Evolutionary conservation across 768 basidiomycete species (phyloP).

Genomic region (Hygrophoropsis aurantiaca): DNA sequence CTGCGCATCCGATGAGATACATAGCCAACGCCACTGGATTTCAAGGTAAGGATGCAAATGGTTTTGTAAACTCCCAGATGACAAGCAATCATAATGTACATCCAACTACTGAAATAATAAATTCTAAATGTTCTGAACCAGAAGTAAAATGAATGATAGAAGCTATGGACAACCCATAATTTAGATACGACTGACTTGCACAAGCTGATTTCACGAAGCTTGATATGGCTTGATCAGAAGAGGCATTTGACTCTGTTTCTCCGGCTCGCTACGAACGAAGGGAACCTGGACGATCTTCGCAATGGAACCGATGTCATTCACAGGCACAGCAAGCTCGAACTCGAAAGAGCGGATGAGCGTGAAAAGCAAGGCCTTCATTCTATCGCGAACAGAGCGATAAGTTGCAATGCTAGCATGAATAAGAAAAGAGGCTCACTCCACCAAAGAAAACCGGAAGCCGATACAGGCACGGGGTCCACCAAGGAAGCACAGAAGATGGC

Average conservation of each 20-base stretch:
- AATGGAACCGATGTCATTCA: slow-evolving; percentile 30
- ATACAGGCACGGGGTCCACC: slow-evolving; percentile 63
- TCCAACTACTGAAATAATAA: too few species aligned
- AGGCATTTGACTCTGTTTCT: slow-evolving; percentile 42
- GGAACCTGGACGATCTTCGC: slow-evolving; percentile 40
- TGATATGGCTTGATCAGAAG: slow-evolving; percentile 16
- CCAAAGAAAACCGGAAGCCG: slow-evolving; percentile 58
- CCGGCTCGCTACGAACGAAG: slow-evolving; percentile 33
- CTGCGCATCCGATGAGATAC: too few species aligned
- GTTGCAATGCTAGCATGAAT: background rate
- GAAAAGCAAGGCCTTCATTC: slow-evolving; percentile 44
- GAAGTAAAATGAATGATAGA: too few species aligned
- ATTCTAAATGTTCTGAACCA: too few species aligned
- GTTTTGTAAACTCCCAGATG: too few species aligned
- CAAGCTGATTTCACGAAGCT: too few species aligned
- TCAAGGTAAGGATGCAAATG: too few species aligned
- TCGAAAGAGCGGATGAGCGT: slow-evolving; percentile 46
- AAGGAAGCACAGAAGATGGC: slow-evolving; percentile 55
- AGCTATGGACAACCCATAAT: too few species aligned
- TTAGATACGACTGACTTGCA: too few species aligned
- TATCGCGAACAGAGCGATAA: slow-evolving; percentile 2
- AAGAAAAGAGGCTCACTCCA: slow-evolving; percentile 39
- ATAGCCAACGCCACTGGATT: too few species aligned
- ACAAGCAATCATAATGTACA: too few species aligned
- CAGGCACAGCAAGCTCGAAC: slow-evolving; percentile 49